Evolutionary conservation across 495 filamentous ascomycete genomes (phyloP).

Genomic region (Hypoxylon cercidicola): DNA sequence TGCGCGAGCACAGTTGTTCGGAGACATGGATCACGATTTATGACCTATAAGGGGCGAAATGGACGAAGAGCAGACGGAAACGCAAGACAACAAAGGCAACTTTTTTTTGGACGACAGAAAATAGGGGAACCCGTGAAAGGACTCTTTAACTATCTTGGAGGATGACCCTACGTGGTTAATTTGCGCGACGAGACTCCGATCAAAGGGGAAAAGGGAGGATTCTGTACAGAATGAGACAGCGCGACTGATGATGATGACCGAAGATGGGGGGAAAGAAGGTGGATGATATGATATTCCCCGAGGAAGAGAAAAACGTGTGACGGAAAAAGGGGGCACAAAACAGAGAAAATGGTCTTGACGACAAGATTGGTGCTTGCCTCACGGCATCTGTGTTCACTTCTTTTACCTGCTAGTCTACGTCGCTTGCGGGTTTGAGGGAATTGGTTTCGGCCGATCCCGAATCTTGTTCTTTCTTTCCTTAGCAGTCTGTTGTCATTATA

Average conservation of each 20-base stretch:
- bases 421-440: slow-evolving; percentile 7
- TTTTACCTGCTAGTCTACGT: slow-evolving; percentile 22
- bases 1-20: slow-evolving; percentile 28
- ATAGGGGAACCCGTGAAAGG: slow-evolving; percentile 25
- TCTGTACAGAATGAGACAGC: slow-evolving; percentile 39
- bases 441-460: slow-evolving; percentile 13
- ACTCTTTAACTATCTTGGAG: no score
- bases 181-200: slow-evolving; percentile 42
- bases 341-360: slow-evolving; percentile 43
- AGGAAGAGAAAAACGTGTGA: slow-evolving; percentile 18
- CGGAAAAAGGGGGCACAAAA: slow-evolving; percentile 4
- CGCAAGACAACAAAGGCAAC: slow-evolving; percentile 13
- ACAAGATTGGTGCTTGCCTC: slow-evolving; percentile 56
- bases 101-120: slow-evolving; percentile 26
- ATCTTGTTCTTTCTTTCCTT: slow-evolving; percentile 3
- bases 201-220: slow-evolving; percentile 34
- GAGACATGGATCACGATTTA: slow-evolving; percentile 37
- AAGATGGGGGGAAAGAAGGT: slow-evolving; percentile 9
- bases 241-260: slow-evolving; percentile 28
- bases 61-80: slow-evolving; percentile 20
- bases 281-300: background rate
- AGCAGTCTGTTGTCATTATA: slow-evolving; percentile 39
- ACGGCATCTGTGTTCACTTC: slow-evolving; percentile 52
- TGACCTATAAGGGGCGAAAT: slow-evolving; percentile 18
- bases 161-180: slow-evolving; percentile 37